Conservation (phyloP, 345 rosid species). For the Triadica sebifera region DNA sequence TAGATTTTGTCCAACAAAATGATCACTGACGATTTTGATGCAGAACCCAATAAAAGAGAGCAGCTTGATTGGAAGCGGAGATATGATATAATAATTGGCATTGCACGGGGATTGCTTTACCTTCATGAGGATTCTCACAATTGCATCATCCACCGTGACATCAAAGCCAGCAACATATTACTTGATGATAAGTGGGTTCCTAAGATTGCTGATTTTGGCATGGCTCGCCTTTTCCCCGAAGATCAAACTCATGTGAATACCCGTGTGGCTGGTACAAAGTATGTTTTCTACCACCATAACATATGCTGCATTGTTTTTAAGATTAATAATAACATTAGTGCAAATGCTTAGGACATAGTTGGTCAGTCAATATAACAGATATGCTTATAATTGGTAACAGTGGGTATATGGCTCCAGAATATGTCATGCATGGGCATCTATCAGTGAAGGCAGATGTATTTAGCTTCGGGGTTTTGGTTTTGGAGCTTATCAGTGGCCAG, state of each 20-base stretch:
- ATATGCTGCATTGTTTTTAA: background rate
- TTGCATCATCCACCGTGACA: slow-evolving; percentile 90
- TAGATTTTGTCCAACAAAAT: background rate
- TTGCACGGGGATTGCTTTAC: slow-evolving; percentile 88
- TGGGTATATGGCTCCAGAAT: slow-evolving; percentile 99
- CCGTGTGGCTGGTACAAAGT: slow-evolving; percentile 95
- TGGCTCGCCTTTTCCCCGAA: slow-evolving; percentile 99
- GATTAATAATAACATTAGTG: background rate
- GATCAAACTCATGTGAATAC: slow-evolving; percentile 85
- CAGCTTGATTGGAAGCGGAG: slow-evolving; percentile 82
- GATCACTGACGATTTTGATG: slow-evolving; percentile 10
- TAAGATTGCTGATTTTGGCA: slow-evolving; percentile 96
- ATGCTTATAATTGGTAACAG: slow-evolving; percentile 40
- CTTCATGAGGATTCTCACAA: slow-evolving; percentile 86
- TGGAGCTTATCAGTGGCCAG: slow-evolving; percentile 84
- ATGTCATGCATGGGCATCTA: slow-evolving; percentile 73
- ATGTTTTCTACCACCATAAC: slow-evolving; percentile 27
- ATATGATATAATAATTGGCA: slow-evolving; percentile 65
- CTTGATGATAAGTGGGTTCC: slow-evolving; percentile 95
- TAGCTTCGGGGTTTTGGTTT: slow-evolving; percentile 92
- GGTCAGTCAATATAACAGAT: background rate
- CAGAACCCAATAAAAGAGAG: slow-evolving; percentile 49
- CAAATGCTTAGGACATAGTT: background rate
- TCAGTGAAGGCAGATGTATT: slow-evolving; percentile 87
- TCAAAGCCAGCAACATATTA: slow-evolving; percentile 89